A percentile compares a stretch with the other conserved stretches of the same genome.
These are phyloP conservation scores for Infundibulicybe gibba DNA, from an alignment of 768 basidiomycete species.

Conservation along the genomic window DNA sequence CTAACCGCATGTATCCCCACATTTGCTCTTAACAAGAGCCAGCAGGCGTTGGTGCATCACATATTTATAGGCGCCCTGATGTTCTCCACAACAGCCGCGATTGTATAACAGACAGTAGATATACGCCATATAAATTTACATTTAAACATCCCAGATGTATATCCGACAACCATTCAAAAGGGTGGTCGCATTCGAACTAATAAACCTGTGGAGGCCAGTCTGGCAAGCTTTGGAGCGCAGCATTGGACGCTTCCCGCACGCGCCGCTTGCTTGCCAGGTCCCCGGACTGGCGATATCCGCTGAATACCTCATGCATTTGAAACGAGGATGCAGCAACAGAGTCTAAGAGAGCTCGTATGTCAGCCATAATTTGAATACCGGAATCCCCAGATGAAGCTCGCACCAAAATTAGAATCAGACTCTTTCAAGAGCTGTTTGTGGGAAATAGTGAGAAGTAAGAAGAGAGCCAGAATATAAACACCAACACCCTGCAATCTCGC, in stretches of 20 bases:
- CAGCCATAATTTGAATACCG: not conserved
- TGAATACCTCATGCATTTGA: constrained; percentile 73
- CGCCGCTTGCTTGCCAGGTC: constrained; percentile 70
- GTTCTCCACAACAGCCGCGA: not conserved
- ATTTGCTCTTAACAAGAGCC: constrained; percentile 40
- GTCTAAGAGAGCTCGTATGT: constrained; percentile 30
- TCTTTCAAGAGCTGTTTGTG: constrained; percentile 48
- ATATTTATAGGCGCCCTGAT: too few species aligned
- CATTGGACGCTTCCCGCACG: constrained; percentile 77
- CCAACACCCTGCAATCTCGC: constrained; percentile 58
- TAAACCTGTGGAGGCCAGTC: constrained; percentile 61
- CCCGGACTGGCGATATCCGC: constrained; percentile 70
- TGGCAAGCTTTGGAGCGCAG: constrained; percentile 66
- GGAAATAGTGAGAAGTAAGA: constrained; percentile 1
- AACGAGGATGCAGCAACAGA: constrained; percentile 66
- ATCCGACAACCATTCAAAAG: too few species aligned
- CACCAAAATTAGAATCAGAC: constrained; percentile 50
- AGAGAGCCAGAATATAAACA: constrained; percentile 7
- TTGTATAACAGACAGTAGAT: constrained; percentile 7
- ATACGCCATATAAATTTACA: not conserved
- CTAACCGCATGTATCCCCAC: constrained; percentile 60
- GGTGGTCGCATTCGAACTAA: constrained; percentile 7
- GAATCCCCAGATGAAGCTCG: constrained; percentile 10
- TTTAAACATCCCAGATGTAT: too few species aligned
- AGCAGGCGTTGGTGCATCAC: too few species aligned